Evolutionary conservation across 345 rosid genomes (phyloP).

Genomic region (Arabidopsis arenosa): DNA sequence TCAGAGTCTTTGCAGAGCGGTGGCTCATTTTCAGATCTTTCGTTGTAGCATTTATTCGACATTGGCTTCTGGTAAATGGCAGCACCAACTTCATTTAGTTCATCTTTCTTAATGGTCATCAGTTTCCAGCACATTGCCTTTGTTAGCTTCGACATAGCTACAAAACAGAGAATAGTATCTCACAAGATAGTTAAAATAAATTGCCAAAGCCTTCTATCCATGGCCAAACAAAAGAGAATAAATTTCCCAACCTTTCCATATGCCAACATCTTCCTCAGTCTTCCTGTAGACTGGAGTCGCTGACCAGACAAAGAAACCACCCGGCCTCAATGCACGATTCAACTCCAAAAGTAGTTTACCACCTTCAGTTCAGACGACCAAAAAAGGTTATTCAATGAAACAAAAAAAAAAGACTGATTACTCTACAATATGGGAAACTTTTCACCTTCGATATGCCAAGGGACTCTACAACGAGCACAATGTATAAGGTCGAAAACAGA

Average conservation of each 20-base stretch:
- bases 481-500: slow-evolving; percentile 79
- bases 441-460: slow-evolving; percentile 94
- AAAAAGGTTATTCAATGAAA: background rate
- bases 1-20: slow-evolving; percentile 70
- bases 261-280: slow-evolving; percentile 58
- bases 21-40: slow-evolving; percentile 59
- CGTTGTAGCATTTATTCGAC: slow-evolving; percentile 69
- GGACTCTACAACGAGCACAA: slow-evolving; percentile 96
- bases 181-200: slow-evolving; percentile 12
- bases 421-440: slow-evolving; percentile 2
- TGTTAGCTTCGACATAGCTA: slow-evolving; percentile 81
- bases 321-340: slow-evolving; percentile 90
- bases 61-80: slow-evolving; percentile 86
- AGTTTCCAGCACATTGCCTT: slow-evolving; percentile 85
- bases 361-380: slow-evolving; percentile 52
- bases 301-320: slow-evolving; percentile 95
- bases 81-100: slow-evolving; percentile 68
- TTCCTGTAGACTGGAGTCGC: slow-evolving; percentile 87
- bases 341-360: slow-evolving; percentile 92
- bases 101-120: slow-evolving; percentile 60
- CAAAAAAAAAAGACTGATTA: background rate
- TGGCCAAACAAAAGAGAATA: background rate
- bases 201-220: background rate
- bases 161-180: slow-evolving; percentile 37
- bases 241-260: slow-evolving; percentile 68